phyloP scores from a whole-genome alignment of 768 basidiomycete genomes.

The Auricularia sp. region DNA sequence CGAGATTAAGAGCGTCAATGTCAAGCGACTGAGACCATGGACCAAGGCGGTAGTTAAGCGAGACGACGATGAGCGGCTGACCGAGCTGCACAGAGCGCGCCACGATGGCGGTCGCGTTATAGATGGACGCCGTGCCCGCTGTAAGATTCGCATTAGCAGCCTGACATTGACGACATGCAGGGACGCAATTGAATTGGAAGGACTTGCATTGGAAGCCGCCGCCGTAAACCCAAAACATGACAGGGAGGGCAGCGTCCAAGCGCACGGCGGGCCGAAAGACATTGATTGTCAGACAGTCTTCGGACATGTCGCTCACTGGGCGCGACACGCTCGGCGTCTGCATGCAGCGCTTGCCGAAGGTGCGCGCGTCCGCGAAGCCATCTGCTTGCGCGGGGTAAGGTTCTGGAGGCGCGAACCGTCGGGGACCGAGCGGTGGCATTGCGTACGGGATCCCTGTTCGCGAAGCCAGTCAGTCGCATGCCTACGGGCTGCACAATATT shows the following conservation, averaged over 20 bases:
- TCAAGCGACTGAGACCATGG: constrained; percentile 32
- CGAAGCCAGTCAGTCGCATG: too few species aligned
- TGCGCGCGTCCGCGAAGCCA: constrained; percentile 17
- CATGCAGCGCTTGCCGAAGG: constrained; percentile 22
- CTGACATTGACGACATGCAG: too few species aligned
- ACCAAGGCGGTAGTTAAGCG: constrained; percentile 41
- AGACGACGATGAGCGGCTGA: constrained; percentile 40
- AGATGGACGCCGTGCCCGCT: neutral
- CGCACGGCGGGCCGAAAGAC: constrained; percentile 29
- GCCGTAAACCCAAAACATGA: constrained; percentile 38
- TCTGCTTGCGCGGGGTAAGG: constrained; percentile 11
- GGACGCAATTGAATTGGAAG: neutral
- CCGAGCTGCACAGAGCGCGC: constrained; percentile 11
- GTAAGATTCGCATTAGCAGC: neutral
- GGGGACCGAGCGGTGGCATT: constrained; percentile 20
- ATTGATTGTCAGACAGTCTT: constrained; percentile 43
- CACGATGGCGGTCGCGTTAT: neutral
- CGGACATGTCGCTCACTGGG: constrained; percentile 19
- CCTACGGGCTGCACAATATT: too few species aligned
- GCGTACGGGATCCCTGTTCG: constrained; percentile 24
- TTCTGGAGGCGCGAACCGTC: constrained; percentile 21
- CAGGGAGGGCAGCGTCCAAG: constrained; percentile 24
- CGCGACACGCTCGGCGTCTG: constrained; percentile 13
- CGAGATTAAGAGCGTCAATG: constrained; percentile 34
- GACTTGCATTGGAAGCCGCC: constrained; percentile 22